These are phyloP conservation scores for Withania somnifera DNA, from an alignment of 305 asterid species.

Conservation along the genomic window DNA sequence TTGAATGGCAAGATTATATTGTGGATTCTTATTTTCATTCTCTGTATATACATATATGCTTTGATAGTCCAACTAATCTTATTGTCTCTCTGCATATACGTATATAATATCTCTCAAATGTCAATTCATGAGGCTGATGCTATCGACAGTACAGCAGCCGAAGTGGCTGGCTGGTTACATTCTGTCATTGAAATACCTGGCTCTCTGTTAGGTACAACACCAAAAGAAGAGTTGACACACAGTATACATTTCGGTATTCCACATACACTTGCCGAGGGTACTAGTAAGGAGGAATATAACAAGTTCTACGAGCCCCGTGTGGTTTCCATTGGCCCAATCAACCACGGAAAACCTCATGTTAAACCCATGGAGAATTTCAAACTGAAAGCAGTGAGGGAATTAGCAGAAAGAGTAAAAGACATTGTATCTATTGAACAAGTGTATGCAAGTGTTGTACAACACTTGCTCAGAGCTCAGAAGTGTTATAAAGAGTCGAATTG, in stretches of 20 bases:
- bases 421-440: not conserved
- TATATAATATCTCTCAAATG: not conserved
- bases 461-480: not conserved
- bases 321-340: not conserved
- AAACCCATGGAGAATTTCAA: not conserved
- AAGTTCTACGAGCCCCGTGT: not conserved
- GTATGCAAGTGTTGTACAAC: not conserved
- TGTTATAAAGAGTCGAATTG: not conserved
- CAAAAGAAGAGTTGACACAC: not conserved
- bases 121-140: not conserved
- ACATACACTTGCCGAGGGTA: not conserved
- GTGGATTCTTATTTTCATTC: not conserved
- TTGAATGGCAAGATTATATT: not conserved
- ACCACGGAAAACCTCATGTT: not conserved
- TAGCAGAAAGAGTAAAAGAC: not conserved
- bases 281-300: not conserved
- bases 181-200: not conserved
- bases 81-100: not conserved
- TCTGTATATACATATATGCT: not conserved
- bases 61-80: not conserved
- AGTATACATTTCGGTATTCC: not conserved
- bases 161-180: not conserved
- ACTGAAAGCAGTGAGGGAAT: not conserved
- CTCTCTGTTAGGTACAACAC: not conserved
- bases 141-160: not conserved